Evolutionary conservation across 257 asterid species (phyloP).

Genomic region (Solanum pennellii): DNA sequence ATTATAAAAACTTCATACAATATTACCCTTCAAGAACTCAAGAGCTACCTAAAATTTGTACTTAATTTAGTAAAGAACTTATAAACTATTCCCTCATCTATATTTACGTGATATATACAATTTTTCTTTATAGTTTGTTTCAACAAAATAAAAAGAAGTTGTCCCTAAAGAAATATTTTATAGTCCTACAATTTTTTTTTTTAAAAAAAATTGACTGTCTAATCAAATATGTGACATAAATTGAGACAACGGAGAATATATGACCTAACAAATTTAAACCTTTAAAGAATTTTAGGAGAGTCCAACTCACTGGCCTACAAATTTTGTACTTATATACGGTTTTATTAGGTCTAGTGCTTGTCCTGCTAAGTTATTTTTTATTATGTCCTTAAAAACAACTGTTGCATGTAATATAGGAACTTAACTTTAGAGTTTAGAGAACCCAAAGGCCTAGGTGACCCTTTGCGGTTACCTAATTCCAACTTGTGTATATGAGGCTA

Average conservation of each 20-base stretch:
- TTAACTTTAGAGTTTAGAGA: slow-evolving; percentile 26
- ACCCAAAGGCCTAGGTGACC: background rate
- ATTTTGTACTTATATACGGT: background rate
- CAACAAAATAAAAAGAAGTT: too few species aligned
- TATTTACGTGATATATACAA: background rate
- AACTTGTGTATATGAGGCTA: background rate
- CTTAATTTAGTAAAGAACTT: background rate
- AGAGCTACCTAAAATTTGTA: slow-evolving; percentile 15
- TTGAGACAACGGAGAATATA: background rate
- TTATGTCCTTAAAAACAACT: background rate
- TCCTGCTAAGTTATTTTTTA: background rate
- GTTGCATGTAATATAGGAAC: background rate
- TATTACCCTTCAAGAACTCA: slow-evolving; percentile 26
- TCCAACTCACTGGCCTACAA: slow-evolving; percentile 4
- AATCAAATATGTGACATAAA: background rate
- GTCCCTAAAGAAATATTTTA: too few species aligned
- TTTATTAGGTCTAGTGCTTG: slow-evolving; percentile 13
- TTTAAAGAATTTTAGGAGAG: background rate
- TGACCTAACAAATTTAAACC: background rate
- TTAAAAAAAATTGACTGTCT: too few species aligned
- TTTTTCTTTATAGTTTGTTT: too few species aligned
- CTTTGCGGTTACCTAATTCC: background rate
- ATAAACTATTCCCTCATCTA: background rate
- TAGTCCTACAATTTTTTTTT: too few species aligned
- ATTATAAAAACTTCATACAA: background rate